Percentiles rank a stretch among this genome's conserved stretches.
Evolutionary conservation across 495 filamentous ascomycete genomes (phyloP).

Genomic region (Jackrogersella minutella): DNA sequence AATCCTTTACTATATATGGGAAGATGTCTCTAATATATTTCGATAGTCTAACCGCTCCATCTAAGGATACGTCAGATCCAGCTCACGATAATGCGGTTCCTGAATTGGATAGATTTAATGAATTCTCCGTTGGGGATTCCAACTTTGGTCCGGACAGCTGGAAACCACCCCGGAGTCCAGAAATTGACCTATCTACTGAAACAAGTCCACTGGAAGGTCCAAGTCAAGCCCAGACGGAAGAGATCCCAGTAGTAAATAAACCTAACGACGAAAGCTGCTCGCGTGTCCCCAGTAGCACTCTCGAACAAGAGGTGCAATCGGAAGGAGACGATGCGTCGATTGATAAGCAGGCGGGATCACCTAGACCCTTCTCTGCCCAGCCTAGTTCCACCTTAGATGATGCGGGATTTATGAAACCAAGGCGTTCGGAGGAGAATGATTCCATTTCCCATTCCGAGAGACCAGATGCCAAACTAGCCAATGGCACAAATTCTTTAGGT

Average conservation of each 20-base stretch:
- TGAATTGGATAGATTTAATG: constrained; percentile 6
- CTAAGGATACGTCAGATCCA: constrained; percentile 10
- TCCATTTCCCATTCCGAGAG: neutral
- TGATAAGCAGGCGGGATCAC: constrained; percentile 5
- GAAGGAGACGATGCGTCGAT: neutral
- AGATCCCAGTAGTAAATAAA: constrained; percentile 4
- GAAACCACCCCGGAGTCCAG: constrained; percentile 10
- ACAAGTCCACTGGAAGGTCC: constrained; percentile 13
- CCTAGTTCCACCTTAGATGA: neutral
- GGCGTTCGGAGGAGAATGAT: neutral
- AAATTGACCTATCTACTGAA: constrained; percentile 17
- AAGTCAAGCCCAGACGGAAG: constrained; percentile 24
- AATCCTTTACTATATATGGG: neutral
- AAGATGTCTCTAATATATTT: constrained; percentile 25
- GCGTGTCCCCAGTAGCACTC: neutral
- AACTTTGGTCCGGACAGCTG: constrained; percentile 4
- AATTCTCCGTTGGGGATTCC: neutral
- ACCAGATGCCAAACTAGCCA: neutral
- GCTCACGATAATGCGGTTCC: constrained; percentile 11
- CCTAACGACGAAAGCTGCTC: neutral
- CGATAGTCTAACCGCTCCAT: constrained; percentile 7
- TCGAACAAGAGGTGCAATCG: neutral
- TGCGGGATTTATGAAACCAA: neutral
- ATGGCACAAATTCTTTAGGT: neutral
- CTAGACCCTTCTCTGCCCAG: neutral